Evolutionary conservation across 176 grass and related monocot genomes (phyloP).

Genomic region (Dendrocalamus sinicus): DNA sequence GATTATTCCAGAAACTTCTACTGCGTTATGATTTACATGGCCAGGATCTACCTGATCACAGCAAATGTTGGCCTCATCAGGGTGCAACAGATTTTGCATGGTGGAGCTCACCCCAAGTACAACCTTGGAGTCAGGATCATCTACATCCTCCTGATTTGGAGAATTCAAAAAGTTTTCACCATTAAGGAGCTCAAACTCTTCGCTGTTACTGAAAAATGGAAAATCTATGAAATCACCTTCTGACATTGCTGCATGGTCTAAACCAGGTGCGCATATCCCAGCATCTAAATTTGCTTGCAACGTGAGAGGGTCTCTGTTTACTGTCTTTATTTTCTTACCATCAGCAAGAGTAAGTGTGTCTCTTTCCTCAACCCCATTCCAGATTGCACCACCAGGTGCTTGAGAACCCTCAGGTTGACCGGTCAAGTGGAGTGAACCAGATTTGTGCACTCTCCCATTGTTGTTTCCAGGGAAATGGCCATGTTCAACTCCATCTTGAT

Average conservation of each 20-base stretch:
- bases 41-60: slow-evolving; percentile 49
- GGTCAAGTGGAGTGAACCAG: slow-evolving; percentile 24
- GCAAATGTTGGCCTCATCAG: slow-evolving; percentile 46
- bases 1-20: slow-evolving; percentile 46
- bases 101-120: slow-evolving; percentile 27
- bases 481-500: slow-evolving; percentile 45
- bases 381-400: slow-evolving; percentile 48
- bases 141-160: slow-evolving; percentile 58
- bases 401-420: slow-evolving; percentile 51
- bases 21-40: slow-evolving; percentile 35
- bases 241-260: slow-evolving; percentile 42
- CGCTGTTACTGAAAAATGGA: slow-evolving; percentile 54
- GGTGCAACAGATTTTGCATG: slow-evolving; percentile 39
- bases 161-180: slow-evolving; percentile 67
- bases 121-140: slow-evolving; percentile 42
- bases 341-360: slow-evolving; percentile 35
- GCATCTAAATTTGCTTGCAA: slow-evolving; percentile 51
- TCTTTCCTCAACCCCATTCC: slow-evolving; percentile 45
- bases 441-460: slow-evolving; percentile 40
- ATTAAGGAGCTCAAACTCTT: slow-evolving; percentile 64
- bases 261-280: slow-evolving; percentile 48
- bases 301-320: slow-evolving; percentile 37
- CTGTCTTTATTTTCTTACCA: slow-evolving; percentile 50
- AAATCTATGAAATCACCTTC: slow-evolving; percentile 78
- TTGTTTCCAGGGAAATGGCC: slow-evolving; percentile 36